phyloP scores from a whole-genome alignment of 2,329 filamentous ascomycete species.

The Pseudomassariella vexata region DNA sequence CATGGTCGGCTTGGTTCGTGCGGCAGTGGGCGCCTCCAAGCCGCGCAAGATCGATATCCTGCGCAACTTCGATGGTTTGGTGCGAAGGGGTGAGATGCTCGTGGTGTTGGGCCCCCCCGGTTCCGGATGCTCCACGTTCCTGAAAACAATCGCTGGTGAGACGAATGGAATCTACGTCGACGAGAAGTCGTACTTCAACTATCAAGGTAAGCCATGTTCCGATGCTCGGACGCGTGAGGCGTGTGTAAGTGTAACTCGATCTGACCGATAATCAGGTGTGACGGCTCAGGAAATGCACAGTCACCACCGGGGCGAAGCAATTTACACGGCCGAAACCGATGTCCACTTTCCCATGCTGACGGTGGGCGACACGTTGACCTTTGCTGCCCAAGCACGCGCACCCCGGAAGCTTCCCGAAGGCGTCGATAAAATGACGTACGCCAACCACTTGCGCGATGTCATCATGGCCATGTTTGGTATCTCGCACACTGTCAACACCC shows the following conservation, averaged over 20 bases:
- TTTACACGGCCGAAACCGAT: slow-evolving; percentile 79
- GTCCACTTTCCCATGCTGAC: slow-evolving; percentile 71
- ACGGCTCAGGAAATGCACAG: slow-evolving; percentile 67
- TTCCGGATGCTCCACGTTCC: slow-evolving; percentile 70
- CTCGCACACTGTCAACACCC: slow-evolving; percentile 63
- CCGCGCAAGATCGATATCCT: slow-evolving; percentile 36
- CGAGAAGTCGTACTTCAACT: slow-evolving; percentile 66
- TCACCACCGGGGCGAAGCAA: slow-evolving; percentile 72
- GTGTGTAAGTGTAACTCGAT: too few relatives aligned
- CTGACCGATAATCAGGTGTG: slow-evolving; percentile 53
- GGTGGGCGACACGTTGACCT: slow-evolving; percentile 71
- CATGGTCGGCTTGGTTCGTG: slow-evolving; percentile 33
- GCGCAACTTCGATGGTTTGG: slow-evolving; percentile 40
- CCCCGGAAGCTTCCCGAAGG: slow-evolving; percentile 54
- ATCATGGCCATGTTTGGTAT: slow-evolving; percentile 70
- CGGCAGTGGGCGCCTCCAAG: slow-evolving; percentile 45
- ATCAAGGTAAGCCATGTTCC: slow-evolving; percentile 57
- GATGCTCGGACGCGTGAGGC: too few relatives aligned
- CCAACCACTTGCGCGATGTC: slow-evolving; percentile 59
- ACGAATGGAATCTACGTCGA: slow-evolving; percentile 71
- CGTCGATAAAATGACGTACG: slow-evolving; percentile 44
- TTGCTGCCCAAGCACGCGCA: slow-evolving; percentile 64
- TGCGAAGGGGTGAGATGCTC: slow-evolving; percentile 47
- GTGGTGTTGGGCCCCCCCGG: slow-evolving; percentile 54
- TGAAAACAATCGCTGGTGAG: slow-evolving; percentile 78